phyloP scores from a whole-genome alignment of 2,329 filamentous ascomycete species.

The Fusarium phyllophilum region DNA sequence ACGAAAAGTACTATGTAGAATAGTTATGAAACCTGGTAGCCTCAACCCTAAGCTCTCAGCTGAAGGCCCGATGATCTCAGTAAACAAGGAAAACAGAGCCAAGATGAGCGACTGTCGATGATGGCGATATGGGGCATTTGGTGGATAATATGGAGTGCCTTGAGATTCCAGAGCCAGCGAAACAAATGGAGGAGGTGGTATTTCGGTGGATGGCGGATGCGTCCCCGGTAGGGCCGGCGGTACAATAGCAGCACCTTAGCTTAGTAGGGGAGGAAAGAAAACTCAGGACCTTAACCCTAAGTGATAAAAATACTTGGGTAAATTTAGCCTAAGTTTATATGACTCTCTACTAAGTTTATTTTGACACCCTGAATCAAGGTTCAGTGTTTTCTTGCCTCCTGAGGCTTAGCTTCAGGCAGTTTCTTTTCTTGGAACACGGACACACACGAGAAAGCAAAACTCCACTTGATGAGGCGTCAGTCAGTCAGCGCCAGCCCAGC shows the following conservation, averaged over 20 bases:
- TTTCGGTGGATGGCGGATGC: slow-evolving; percentile 24
- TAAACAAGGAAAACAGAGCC: not conserved
- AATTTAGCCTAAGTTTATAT: too few relatives aligned
- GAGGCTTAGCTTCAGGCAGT: not conserved
- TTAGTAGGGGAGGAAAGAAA: too few relatives aligned
- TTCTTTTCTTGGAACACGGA: slow-evolving; percentile 38
- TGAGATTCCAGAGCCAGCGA: slow-evolving; percentile 17
- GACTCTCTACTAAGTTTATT: too few relatives aligned
- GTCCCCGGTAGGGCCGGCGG: slow-evolving; percentile 24
- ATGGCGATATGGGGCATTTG: slow-evolving; percentile 19
- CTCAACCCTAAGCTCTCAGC: not conserved
- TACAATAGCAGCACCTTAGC: not conserved
- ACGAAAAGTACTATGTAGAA: not conserved
- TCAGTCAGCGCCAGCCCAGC: slow-evolving; percentile 28
- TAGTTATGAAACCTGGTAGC: not conserved
- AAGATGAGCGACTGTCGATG: not conserved
- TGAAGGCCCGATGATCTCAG: not conserved
- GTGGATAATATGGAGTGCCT: slow-evolving; percentile 26
- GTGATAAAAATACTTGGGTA: too few relatives aligned
- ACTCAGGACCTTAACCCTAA: too few relatives aligned
- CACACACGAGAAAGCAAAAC: slow-evolving; percentile 12
- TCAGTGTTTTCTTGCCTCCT: too few relatives aligned
- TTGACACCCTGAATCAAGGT: too few relatives aligned
- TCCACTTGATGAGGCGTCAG: slow-evolving; percentile 12
- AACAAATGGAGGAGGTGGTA: slow-evolving; percentile 30